Conservation (phyloP, 2,329 filamentous ascomycete genomes). For the Aaosphaeria arxii region DNA sequence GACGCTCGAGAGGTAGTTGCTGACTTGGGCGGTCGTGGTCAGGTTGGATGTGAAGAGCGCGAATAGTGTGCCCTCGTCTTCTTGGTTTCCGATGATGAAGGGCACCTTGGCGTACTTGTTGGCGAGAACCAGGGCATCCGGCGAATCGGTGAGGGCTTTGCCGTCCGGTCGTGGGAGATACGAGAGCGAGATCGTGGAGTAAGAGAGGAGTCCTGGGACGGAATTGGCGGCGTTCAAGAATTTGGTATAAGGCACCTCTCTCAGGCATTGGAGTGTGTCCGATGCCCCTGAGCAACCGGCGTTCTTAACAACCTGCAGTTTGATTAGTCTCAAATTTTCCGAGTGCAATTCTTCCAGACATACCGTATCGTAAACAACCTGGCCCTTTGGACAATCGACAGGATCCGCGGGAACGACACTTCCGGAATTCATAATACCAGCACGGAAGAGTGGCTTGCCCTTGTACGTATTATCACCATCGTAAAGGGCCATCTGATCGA, state of each 20-base stretch:
- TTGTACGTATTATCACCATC: constrained; percentile 73
- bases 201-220: constrained; percentile 66
- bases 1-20: constrained; percentile 59
- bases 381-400: constrained; percentile 64
- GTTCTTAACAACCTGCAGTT: constrained; percentile 43
- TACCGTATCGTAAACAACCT: constrained; percentile 55
- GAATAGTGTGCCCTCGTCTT: constrained; percentile 78
- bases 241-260: constrained; percentile 43
- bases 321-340: constrained; percentile 49
- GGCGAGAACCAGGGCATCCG: constrained; percentile 54
- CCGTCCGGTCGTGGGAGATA: constrained; percentile 75
- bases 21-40: constrained; percentile 57
- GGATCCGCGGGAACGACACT: constrained; percentile 41
- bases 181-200: constrained; percentile 66
- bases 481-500: constrained; percentile 73
- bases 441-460: constrained; percentile 70
- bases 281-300: constrained; percentile 44
- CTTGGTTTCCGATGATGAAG: constrained; percentile 69
- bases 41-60: constrained; percentile 67
- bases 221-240: constrained; percentile 65
- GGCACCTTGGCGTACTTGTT: constrained; percentile 60
- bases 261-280: constrained; percentile 50
- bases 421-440: constrained; percentile 65
- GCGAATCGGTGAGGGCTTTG: constrained; percentile 57
- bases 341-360: background rate